Base-by-base conservation (phyloP, 2,329 filamentous ascomycete species). In the Epichloe brachyelytri region DNA sequence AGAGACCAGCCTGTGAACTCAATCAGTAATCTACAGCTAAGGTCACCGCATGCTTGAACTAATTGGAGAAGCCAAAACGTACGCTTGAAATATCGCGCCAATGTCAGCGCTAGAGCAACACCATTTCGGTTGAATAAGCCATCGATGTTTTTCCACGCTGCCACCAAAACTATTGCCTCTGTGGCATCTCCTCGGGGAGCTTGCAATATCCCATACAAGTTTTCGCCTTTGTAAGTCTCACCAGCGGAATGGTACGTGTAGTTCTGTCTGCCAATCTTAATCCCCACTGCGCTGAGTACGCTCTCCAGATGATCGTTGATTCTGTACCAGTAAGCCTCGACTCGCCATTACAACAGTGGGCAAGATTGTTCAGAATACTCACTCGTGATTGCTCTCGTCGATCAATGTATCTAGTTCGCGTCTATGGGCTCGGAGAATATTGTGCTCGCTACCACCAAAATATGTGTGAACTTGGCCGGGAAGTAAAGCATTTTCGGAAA, bases 381-480 rank as follows among this genome's bases (percentile, higher is more conserved):
- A 80, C 77, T 76, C 73, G 53, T 69, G 62, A 57, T 82, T 82
- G 55, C 66, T 69, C 60, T 68, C 71, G 56, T 71, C 70, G 50
- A 71, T 74, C 53, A 90, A 63, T 8, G 70, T 74, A 58, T 86
- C 80, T 48, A 95, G 75, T 70, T 97, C 93, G 62, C 88, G 83
- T 62, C 85, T 82, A 66, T 94, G 97, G 7, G 88, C 93, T 45
- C 89, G 79, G 63, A 97, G 90, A 57, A 97, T 80, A 67, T 96
- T 86, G 71, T 97, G 90, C 65, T 98, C 93, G 66, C 88, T 95
- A 17, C 93, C 93, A 6, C 87, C 84, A 64, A 98, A 98, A 68
- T 98, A 98, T 1, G 93, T 95, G 70, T 97, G 91, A 8, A 97
- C 93, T 68, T 98, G 93, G 2, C 90, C 93, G 0, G 93, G 93